These are phyloP conservation scores for Cyamopsis tetragonoloba DNA, from an alignment of 306 rosid species.

Conservation along the genomic window DNA sequence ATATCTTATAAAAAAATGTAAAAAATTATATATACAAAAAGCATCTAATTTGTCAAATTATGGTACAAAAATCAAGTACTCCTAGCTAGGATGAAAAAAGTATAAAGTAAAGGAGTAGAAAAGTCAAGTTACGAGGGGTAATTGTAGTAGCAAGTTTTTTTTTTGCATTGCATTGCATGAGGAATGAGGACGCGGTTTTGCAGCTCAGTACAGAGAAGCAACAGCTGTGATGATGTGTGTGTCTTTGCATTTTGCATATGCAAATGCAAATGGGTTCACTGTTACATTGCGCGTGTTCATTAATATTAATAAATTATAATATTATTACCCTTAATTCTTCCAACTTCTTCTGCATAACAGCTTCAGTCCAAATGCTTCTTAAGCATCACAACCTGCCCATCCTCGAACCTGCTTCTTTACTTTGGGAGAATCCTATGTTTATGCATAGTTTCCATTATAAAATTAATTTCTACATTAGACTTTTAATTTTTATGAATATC, in stretches of 20 bases:
- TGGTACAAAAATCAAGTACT: too few relatives aligned
- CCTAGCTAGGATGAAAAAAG: too few relatives aligned
- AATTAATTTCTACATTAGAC: too few relatives aligned
- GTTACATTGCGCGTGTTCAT: constrained; percentile 38
- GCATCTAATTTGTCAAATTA: too few relatives aligned
- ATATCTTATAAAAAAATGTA: too few relatives aligned
- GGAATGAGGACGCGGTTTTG: constrained; percentile 70
- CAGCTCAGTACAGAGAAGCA: constrained; percentile 60
- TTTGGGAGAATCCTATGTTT: constrained; percentile 46
- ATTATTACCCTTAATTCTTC: too few relatives aligned
- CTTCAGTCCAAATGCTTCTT: constrained; percentile 22
- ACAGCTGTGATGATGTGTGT: constrained; percentile 78
- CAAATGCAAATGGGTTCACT: constrained; percentile 29
- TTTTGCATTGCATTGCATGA: too few relatives aligned
- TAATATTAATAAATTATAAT: too few relatives aligned
- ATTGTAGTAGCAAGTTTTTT: constrained; percentile 29
- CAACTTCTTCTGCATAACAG: constrained; percentile 26
- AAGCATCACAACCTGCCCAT: constrained; percentile 26
- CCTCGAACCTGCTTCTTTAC: constrained; percentile 57
- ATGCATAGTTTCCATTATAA: too few relatives aligned
- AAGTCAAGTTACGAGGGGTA: constrained; percentile 52
- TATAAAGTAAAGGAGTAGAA: constrained; percentile 7
- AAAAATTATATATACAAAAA: too few relatives aligned
- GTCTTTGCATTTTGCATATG: too few relatives aligned
- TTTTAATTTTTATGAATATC: not conserved